A percentile compares a stretch with the other conserved stretches of the same genome.
Conservation (phyloP, 352 stramenopile species). For the Globisporangium polare region DNA sequence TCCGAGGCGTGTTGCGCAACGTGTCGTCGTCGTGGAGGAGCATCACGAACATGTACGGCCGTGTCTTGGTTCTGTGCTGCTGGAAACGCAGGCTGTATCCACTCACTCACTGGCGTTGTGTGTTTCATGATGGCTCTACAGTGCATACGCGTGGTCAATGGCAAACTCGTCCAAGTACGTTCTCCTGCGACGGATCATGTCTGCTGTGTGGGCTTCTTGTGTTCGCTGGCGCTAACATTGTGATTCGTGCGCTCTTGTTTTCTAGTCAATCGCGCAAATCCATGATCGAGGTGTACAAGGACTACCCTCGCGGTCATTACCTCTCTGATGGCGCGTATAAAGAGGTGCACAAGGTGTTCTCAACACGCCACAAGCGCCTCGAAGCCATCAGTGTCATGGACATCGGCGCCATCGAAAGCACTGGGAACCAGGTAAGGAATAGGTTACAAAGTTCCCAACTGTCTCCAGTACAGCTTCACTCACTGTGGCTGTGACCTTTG, state of each 20-base stretch:
- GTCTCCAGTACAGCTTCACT: neutral
- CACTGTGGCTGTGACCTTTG: neutral
- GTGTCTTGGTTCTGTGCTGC: neutral
- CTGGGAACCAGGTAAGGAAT: slow-evolving; percentile 77
- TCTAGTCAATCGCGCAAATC: slow-evolving; percentile 19
- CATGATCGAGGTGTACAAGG: slow-evolving; percentile 42
- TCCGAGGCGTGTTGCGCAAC: slow-evolving; percentile 31
- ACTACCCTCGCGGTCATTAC: slow-evolving; percentile 68
- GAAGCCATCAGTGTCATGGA: slow-evolving; percentile 92
- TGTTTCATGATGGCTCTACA: slow-evolving; percentile 15
- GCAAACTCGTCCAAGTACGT: slow-evolving; percentile 51
- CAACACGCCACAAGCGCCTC: slow-evolving; percentile 41
- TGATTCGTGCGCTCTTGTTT: neutral
- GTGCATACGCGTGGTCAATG: slow-evolving; percentile 46
- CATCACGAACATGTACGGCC: slow-evolving; percentile 37
- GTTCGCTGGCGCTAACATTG: neutral
- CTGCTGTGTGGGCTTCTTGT: neutral
- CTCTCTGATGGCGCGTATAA: slow-evolving; percentile 86
- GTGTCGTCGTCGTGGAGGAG: slow-evolving; percentile 48
- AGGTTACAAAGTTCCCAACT: neutral
- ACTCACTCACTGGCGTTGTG: neutral
- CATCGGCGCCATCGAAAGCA: slow-evolving; percentile 82
- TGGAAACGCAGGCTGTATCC: neutral
- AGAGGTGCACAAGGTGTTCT: slow-evolving; percentile 85
- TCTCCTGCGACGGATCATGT: neutral